Conservation (phyloP, 2,329 filamentous ascomycete species). For the Ceratocystis destructans region DNA sequence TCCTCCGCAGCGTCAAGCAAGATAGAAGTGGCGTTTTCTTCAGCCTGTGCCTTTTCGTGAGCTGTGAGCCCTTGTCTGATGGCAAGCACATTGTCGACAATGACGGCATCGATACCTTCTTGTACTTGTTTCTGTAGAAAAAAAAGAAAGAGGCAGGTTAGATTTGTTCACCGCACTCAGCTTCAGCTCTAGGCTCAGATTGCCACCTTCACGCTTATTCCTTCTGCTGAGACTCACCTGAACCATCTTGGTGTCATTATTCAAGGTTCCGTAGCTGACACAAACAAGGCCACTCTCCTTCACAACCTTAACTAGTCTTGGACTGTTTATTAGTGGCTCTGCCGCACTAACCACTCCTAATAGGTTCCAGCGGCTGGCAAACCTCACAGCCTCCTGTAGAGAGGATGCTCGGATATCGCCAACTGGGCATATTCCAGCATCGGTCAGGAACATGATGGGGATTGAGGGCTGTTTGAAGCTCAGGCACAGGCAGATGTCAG, state of each 20-base stretch:
- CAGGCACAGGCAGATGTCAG: slow-evolving; percentile 84
- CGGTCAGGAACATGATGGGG: slow-evolving; percentile 85
- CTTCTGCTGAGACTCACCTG: slow-evolving; percentile 46
- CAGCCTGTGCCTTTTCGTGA: slow-evolving; percentile 13
- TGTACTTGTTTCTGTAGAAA: slow-evolving; percentile 64
- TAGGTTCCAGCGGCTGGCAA: slow-evolving; percentile 88
- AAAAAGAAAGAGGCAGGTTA: slow-evolving; percentile 15
- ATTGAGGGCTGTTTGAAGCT: slow-evolving; percentile 97
- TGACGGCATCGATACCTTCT: slow-evolving; percentile 93
- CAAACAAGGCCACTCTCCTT: slow-evolving; percentile 91
- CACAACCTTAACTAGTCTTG: slow-evolving; percentile 76
- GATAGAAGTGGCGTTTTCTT: slow-evolving; percentile 7
- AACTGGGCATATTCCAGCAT: slow-evolving; percentile 67
- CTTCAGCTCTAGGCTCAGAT: not conserved
- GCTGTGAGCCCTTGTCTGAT: slow-evolving; percentile 77
- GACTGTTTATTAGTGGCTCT: slow-evolving; percentile 77
- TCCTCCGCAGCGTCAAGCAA: not conserved
- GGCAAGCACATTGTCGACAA: slow-evolving; percentile 85
- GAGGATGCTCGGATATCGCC: slow-evolving; percentile 84
- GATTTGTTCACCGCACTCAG: not conserved
- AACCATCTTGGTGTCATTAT: slow-evolving; percentile 77
- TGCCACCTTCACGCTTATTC: slow-evolving; percentile 11
- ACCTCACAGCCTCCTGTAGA: slow-evolving; percentile 87
- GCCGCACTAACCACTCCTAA: slow-evolving; percentile 83
- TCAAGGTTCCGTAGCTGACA: slow-evolving; percentile 81